phyloP scores from a whole-genome alignment of 345 rosid species.

The Clarkia xantiana region DNA sequence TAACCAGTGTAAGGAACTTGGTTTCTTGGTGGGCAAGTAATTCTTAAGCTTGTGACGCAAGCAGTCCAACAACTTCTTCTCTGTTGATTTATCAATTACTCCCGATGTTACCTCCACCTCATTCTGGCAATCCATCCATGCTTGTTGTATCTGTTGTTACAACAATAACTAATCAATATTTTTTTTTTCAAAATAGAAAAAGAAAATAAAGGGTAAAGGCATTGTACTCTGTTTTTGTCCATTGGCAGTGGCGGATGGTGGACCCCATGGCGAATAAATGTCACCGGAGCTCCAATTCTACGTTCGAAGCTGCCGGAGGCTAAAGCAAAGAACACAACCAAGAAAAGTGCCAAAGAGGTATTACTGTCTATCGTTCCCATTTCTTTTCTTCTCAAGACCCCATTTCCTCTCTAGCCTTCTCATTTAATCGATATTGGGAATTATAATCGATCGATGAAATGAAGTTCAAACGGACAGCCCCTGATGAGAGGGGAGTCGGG shows the following conservation, averaged over 20 bases:
- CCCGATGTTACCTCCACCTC: constrained; percentile 14
- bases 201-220: neutral
- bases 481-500: neutral
- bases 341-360: constrained; percentile 11
- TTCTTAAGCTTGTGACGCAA: constrained; percentile 2
- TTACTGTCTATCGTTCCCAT: constrained; percentile 23
- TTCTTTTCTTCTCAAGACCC: constrained; percentile 17
- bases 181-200: too few species aligned
- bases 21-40: too few species aligned
- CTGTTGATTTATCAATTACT: too few species aligned
- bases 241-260: neutral
- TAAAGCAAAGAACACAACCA: constrained; percentile 21
- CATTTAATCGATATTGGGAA: constrained; percentile 23
- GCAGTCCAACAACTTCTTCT: constrained; percentile 20
- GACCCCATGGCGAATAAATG: constrained; percentile 8
- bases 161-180: constrained; percentile 2
- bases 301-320: constrained; percentile 15
- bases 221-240: constrained; percentile 15
- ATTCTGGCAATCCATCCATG: constrained; percentile 39
- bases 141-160: constrained; percentile 42
- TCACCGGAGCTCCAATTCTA: constrained; percentile 8
- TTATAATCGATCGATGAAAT: neutral
- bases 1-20: too few species aligned
- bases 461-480: too few species aligned
- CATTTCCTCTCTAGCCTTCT: constrained; percentile 22